These are phyloP conservation scores for Besnoitia besnoiti DNA, from an alignment of 169 alveolate species.

Conservation along the genomic window DNA sequence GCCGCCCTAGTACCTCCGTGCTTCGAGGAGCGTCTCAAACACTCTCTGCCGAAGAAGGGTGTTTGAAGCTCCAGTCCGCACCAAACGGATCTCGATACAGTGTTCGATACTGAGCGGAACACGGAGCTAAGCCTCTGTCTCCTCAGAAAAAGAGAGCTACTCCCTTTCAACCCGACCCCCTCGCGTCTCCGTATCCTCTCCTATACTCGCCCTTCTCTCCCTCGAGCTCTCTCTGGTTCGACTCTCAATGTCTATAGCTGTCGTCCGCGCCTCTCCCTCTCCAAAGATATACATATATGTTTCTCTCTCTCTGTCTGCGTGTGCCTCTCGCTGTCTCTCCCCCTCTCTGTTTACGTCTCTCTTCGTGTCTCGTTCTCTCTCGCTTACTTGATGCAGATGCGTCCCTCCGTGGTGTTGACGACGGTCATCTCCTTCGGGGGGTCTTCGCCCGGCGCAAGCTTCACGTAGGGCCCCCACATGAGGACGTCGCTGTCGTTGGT, in stretches of 20 bases:
- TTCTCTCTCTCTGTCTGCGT: neutral
- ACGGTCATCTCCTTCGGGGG: constrained; percentile 55
- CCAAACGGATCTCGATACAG: no score
- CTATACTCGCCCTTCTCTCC: neutral
- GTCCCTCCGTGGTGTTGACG: constrained; percentile 63
- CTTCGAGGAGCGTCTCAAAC: no score
- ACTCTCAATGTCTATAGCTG: no score
- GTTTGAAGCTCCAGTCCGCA: no score
- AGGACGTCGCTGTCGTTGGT: constrained; percentile 32
- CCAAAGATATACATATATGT: no score
- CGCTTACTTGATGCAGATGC: constrained; percentile 68
- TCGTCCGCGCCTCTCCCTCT: neutral
- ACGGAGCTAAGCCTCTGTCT: no score
- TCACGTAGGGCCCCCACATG: constrained; percentile 67
- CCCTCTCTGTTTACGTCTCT: neutral
- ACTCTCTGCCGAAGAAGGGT: no score
- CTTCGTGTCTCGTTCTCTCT: no score
- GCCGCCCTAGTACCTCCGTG: no score
- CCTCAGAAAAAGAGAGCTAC: no score
- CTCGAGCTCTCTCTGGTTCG: neutral
- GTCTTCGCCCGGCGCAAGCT: constrained; percentile 51
- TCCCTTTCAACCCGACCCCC: neutral
- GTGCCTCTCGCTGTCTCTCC: neutral
- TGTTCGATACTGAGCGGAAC: no score
- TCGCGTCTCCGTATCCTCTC: neutral